Evolutionary conservation across 768 basidiomycete genomes (phyloP).

Genomic region (Trametes cingulata): DNA sequence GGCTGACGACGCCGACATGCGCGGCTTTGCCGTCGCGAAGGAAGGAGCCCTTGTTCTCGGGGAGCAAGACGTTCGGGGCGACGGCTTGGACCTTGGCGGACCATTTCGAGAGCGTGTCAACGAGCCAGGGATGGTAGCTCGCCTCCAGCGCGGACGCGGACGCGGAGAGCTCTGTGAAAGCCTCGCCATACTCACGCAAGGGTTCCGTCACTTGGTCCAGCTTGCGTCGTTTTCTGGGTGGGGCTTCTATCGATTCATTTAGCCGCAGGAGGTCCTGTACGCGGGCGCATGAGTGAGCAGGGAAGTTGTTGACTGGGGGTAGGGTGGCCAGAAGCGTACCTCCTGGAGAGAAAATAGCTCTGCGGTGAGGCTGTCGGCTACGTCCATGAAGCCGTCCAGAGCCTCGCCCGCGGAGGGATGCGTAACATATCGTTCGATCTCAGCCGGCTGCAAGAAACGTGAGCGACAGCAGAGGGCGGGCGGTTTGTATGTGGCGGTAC

Average conservation of each 20-base stretch:
- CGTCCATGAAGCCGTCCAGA: slow-evolving; percentile 55
- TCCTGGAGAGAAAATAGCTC: slow-evolving; percentile 71
- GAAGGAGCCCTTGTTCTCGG: slow-evolving; percentile 72
- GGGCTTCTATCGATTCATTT: slow-evolving; percentile 49
- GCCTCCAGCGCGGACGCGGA: slow-evolving; percentile 27
- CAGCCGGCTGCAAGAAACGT: slow-evolving; percentile 38
- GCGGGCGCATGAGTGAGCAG: background rate
- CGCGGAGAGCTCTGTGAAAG: slow-evolving; percentile 32
- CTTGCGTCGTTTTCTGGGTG: slow-evolving; percentile 60
- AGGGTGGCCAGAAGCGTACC: slow-evolving; percentile 39
- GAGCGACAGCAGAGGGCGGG: slow-evolving; percentile 24
- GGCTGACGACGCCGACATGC: slow-evolving; percentile 55
- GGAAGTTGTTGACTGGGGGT: slow-evolving; percentile 18
- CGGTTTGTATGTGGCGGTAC: slow-evolving; percentile 1
- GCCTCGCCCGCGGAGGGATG: slow-evolving; percentile 45
- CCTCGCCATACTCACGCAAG: slow-evolving; percentile 31
- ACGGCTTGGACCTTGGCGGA: slow-evolving; percentile 95
- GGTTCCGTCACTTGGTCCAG: slow-evolving; percentile 37
- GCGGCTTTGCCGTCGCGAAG: slow-evolving; percentile 33
- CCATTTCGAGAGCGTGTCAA: slow-evolving; percentile 90
- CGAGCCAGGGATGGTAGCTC: slow-evolving; percentile 67
- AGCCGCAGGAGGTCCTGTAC: slow-evolving; percentile 29
- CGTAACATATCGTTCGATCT: slow-evolving; percentile 30
- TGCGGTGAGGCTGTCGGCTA: slow-evolving; percentile 60
- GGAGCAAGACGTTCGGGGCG: slow-evolving; percentile 71